A percentile compares a stretch with the other conserved stretches of the same genome.
These are phyloP conservation scores for Chrysoporthe puriensis DNA, from an alignment of 2,329 filamentous ascomycete genomes.

Conservation along the genomic window DNA sequence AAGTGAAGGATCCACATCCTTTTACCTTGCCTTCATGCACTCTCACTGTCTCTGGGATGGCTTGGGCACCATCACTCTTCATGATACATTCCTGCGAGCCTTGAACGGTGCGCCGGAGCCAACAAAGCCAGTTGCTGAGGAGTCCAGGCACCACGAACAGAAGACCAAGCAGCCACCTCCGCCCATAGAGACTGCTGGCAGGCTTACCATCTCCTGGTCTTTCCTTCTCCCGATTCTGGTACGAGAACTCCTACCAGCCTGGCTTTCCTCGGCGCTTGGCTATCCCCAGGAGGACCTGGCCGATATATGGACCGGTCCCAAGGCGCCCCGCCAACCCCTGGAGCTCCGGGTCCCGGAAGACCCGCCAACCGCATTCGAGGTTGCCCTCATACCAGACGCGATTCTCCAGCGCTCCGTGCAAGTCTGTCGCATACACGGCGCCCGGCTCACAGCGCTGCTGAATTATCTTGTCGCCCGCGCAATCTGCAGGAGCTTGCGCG, in stretches of 20 bases:
- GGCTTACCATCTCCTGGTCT: slow-evolving; percentile 2
- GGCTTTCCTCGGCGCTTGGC: neutral
- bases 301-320: neutral
- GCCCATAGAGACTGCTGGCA: neutral
- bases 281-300: neutral
- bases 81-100: neutral
- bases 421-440: neutral
- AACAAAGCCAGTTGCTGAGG: neutral
- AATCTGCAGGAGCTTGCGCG: neutral
- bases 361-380: neutral
- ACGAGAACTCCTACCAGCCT: neutral
- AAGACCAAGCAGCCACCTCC: neutral
- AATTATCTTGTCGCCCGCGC: neutral
- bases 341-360: neutral
- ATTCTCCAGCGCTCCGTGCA: neutral
- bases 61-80: neutral
- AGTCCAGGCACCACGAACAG: neutral
- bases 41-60: neutral
- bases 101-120: neutral
- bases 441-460: neutral
- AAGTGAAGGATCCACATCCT: neutral
- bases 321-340: neutral
- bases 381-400: neutral
- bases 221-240: neutral
- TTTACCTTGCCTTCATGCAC: neutral